Evolutionary conservation across 441 rosid genomes (phyloP), one percentile per base, ranked within the genome.

Genomic region (Pelargonium fulgidum): DNA sequence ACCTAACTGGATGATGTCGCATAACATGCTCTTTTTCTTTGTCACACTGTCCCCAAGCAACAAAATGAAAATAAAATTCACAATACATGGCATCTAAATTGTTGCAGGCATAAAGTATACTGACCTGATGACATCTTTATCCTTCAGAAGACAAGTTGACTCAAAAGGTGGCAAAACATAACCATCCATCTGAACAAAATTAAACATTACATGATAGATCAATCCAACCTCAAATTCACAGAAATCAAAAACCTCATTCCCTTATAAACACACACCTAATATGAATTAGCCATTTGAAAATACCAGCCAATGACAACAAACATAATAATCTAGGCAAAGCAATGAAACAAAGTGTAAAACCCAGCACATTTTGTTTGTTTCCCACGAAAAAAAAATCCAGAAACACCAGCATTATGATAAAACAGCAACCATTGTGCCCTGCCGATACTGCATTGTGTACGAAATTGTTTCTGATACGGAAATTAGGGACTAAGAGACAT

Each of bases 121-220:
- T 78, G 59, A 93, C 97, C 91, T 76, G 68, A 94, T 70, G 33
- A 89, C 76, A 69, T 92, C 99, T 65, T 82, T 89, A 76, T 94
- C 96, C 77, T 85, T 85, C 69, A 94, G 80, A 63, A 94, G 75
- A 70, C 78, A 76, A 75, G 86, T 87, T 0, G 89, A 85, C 80
- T 92, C 98, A 16, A 94, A 92, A 33, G 92, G 84, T 1, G 99
- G 99, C 64, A 94, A 75, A 76, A 76, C 90, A 75, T 87, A 92
- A 7, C 92, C 97, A 70, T 92, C 96, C 98, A 94, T 94, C 99
- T 93, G 83, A 73, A 81, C 71, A 4, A 44, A 72, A 73, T 77
- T 62, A 29, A 9, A 47, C 45, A 11, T 62, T 11, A 41, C 58
- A 42, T 41, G 4, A 58, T 19, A n/a, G n/a, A 4, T 58, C 26